Evolutionary conservation across 2,329 filamentous ascomycete species (phyloP).

Genomic region (Fusarium albidum): DNA sequence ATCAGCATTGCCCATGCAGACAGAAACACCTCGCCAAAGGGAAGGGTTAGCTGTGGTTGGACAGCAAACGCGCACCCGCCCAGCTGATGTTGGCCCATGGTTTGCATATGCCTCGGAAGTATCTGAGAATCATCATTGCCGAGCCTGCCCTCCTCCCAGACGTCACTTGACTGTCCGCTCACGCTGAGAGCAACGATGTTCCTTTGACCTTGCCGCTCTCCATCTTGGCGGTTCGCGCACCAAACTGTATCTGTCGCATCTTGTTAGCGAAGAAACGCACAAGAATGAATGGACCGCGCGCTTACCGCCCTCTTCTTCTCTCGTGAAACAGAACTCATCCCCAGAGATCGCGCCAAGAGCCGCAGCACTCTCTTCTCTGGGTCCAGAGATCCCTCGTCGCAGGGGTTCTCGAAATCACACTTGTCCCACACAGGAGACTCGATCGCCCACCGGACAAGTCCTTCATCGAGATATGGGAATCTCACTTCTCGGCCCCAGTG

Average conservation of each 20-base stretch:
- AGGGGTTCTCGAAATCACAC: constrained; percentile 77
- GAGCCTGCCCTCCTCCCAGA: constrained; percentile 10
- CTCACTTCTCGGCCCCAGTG: constrained; percentile 89
- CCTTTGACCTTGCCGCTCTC: constrained; percentile 74
- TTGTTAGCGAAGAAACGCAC: constrained; percentile 15
- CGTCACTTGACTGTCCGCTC: constrained; percentile 38
- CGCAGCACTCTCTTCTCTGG: constrained; percentile 84
- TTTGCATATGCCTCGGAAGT: constrained; percentile 69
- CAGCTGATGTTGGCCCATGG: constrained; percentile 28
- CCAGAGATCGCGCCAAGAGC: constrained; percentile 77
- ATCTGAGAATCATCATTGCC: constrained; percentile 79
- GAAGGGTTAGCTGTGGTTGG: constrained; percentile 52
- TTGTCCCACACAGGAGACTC: constrained; percentile 80
- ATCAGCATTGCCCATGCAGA: constrained; percentile 47
- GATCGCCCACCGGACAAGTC: constrained; percentile 83
- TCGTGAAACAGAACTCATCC: constrained; percentile 74
- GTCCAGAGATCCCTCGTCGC: constrained; percentile 61
- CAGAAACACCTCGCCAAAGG: constrained; percentile 30
- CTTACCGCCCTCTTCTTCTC: constrained; percentile 93
- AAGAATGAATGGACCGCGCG: constrained; percentile 18
- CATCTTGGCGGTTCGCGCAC: constrained; percentile 84
- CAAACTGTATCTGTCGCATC: constrained; percentile 75
- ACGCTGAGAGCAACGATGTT: constrained; percentile 64
- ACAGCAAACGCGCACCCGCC: constrained; percentile 58
- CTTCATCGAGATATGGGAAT: constrained; percentile 91